A percentile compares a stretch with the other conserved stretches of the same genome.
These are phyloP conservation scores for Globisporangium middletonii DNA, from an alignment of 352 stramenopile species.

Conservation along the genomic window DNA sequence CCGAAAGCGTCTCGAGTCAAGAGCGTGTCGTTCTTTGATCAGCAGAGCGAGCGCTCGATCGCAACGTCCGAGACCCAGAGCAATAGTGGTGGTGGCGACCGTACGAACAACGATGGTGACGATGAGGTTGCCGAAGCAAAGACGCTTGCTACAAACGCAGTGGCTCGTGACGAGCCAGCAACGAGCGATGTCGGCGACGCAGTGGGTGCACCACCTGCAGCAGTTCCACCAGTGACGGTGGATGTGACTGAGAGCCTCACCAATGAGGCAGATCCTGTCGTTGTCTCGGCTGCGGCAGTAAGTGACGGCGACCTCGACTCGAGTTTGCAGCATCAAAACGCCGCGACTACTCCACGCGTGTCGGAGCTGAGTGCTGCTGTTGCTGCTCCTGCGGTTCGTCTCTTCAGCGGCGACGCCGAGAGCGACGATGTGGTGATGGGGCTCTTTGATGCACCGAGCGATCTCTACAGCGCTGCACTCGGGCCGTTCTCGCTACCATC, in stretches of 20 bases:
- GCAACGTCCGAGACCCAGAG: slow-evolving; percentile 4
- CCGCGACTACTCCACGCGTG: background rate
- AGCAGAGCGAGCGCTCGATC: background rate
- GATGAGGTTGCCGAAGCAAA: too few species aligned
- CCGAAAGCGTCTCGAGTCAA: background rate
- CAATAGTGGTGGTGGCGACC: background rate
- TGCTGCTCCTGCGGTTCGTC: background rate
- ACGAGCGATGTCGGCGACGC: background rate
- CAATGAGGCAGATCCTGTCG: too few species aligned
- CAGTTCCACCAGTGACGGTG: too few species aligned
- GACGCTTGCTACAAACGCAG: background rate
- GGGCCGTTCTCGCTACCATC: background rate
- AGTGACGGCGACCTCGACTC: too few species aligned
- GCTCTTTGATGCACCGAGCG: background rate
- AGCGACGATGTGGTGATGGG: background rate
- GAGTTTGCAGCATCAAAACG: too few species aligned
- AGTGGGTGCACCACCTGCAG: background rate
- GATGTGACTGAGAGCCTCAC: too few species aligned
- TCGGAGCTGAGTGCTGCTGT: too few species aligned
- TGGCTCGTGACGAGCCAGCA: background rate
- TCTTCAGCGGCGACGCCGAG: background rate
- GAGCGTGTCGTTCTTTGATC: slow-evolving; percentile 8
- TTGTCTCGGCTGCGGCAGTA: too few species aligned
- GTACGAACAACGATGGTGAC: background rate
- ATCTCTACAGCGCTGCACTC: background rate